Evolutionary conservation across 352 stramenopile species (phyloP), one percentile per base, ranked within the genome.

Genomic region (Phytophthora sp.): DNA sequence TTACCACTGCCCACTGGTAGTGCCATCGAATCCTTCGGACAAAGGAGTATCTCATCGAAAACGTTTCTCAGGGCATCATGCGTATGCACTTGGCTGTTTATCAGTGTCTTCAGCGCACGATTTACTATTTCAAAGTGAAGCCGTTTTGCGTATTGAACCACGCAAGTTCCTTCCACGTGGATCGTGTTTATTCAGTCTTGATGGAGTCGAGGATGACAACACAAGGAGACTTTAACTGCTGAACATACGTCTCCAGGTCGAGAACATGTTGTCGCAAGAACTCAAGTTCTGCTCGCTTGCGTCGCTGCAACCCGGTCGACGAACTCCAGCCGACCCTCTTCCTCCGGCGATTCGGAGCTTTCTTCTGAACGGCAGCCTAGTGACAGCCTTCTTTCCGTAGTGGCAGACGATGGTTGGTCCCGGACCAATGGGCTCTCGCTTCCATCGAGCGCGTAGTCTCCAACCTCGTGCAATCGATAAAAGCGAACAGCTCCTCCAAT

Each of bases 101-200:
- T 41, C 7, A 71, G 48, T 5, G 34, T 35, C 24, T 77, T 71
- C 3, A 77, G 59, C 10, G 39, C 30, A 12, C 64, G 53, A 35
- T 77, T 77, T 3, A 54, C 58, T 15, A 65, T 35, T 27, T 77
- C 63, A 5, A 59, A 55, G 3, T 44, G 45, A 24, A 61, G 41
- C 10, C 63, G 67, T 21, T 65, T 20, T 10, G 15, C 21, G 10
- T 56, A 52, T 52, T 76, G 41, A 11, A 15, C 17, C 18, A 28
- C 9, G 61, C 67, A 3, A 57, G 2, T 7, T 69, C 52, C 41
- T 66, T 68, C 62, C 49, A 57, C 26, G 18, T 2, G 18, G 5
- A 30, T 20, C n/a, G 5, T 13, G 18, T 28, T 11, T n/a, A n/a
- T n/a, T 53, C 26, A 8, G n/a, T 12, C 24, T 31, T 49, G 1